Conservation (phyloP, 345 rosid species). For the Bruguiera parviflora region DNA sequence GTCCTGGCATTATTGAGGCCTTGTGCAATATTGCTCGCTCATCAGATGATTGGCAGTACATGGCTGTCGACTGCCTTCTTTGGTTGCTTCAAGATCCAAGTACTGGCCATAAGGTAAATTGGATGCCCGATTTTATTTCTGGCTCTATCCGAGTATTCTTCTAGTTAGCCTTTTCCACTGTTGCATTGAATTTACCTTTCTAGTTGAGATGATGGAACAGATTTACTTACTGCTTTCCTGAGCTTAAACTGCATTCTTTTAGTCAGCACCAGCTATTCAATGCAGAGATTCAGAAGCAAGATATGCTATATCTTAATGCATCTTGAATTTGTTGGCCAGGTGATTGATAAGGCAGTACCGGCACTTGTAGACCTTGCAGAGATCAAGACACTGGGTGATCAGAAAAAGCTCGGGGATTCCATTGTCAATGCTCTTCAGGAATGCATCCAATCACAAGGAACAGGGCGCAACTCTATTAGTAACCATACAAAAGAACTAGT, state of each 20-base stretch:
- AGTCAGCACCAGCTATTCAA: background rate
- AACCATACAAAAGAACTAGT: constrained; percentile 63
- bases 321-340: constrained; percentile 31
- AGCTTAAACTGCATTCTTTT: too few species aligned
- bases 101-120: constrained; percentile 70
- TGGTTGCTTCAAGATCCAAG: constrained; percentile 95
- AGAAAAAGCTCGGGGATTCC: constrained; percentile 87
- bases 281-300: background rate
- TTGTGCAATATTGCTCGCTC: constrained; percentile 90
- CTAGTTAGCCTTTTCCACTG: too few species aligned
- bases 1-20: constrained; percentile 82
- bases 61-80: constrained; percentile 97
- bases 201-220: too few species aligned
- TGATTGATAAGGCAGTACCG: constrained; percentile 72
- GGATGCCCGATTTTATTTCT: background rate
- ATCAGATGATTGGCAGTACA: constrained; percentile 99
- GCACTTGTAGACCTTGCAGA: constrained; percentile 86
- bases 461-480: constrained; percentile 41
- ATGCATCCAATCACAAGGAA: constrained; percentile 59
- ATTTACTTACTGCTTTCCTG: too few species aligned
- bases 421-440: constrained; percentile 77
- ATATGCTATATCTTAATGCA: constrained; percentile 1
- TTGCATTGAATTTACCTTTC: too few species aligned
- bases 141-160: too few species aligned
- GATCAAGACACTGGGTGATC: constrained; percentile 79